These are phyloP conservation scores for Metarhizium sp. DNA, from an alignment of 2,329 filamentous ascomycete species.

Conservation along the genomic window DNA sequence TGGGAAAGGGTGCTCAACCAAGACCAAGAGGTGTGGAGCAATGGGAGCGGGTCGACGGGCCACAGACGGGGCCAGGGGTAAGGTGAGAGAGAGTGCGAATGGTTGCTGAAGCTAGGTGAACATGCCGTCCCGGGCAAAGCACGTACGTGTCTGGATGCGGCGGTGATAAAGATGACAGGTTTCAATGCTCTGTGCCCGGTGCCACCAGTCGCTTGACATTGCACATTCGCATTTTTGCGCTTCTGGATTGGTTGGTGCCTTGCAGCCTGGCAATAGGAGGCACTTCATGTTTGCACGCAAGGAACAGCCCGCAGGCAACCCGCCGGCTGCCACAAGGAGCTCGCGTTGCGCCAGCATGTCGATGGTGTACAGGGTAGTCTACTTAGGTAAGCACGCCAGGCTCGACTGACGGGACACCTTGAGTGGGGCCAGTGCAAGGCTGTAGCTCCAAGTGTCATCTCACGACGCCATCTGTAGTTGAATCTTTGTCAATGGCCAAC, in stretches of 20 bases:
- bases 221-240: no score
- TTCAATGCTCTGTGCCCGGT: background rate
- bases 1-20: background rate
- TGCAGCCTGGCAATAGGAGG: no score
- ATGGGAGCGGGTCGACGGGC: background rate
- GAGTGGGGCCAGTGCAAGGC: no score
- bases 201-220: background rate
- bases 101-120: background rate
- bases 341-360: no score
- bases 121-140: no score
- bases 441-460: no score
- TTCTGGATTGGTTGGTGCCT: background rate
- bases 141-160: background rate
- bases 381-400: no score
- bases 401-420: no score
- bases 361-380: background rate
- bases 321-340: no score
- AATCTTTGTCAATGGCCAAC: background rate
- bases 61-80: background rate
- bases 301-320: background rate
- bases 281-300: background rate
- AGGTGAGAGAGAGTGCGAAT: background rate
- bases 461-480: background rate
- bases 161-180: background rate
- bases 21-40: background rate